Percentiles rank a stretch among this genome's conserved stretches.
Conservation (phyloP, 164 flowering plant genomes). For the Magnolia officinalis region DNA sequence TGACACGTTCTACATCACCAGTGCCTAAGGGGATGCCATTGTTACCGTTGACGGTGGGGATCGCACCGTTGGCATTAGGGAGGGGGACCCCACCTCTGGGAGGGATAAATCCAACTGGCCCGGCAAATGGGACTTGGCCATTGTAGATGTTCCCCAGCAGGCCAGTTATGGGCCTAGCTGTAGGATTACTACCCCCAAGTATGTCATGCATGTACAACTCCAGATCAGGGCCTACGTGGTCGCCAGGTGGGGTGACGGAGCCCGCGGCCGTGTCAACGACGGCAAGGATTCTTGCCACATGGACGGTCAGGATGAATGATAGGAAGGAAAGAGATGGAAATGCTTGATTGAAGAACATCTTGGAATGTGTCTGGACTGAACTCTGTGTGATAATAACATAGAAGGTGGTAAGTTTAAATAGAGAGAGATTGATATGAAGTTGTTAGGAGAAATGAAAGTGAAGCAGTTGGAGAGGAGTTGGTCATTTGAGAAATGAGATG, state of each 20-base stretch:
- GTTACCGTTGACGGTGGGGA: constrained; percentile 59
- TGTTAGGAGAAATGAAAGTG: not conserved
- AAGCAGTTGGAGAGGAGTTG: not conserved
- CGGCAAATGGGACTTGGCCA: constrained; percentile 88
- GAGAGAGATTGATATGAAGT: not conserved
- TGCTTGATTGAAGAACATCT: constrained; percentile 29
- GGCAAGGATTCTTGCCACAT: constrained; percentile 3
- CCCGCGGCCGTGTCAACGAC: constrained; percentile 20
- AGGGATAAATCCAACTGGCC: constrained; percentile 59
- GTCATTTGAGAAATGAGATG: not conserved
- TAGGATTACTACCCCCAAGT: constrained; percentile 75
- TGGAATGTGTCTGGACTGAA: not conserved
- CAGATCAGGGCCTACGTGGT: constrained; percentile 29
- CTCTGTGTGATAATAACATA: not conserved
- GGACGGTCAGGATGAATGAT: constrained; percentile 20
- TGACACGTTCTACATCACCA: too few relatives aligned
- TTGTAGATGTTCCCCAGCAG: constrained; percentile 78
- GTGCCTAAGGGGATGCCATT: constrained; percentile 77
- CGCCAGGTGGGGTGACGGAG: not conserved
- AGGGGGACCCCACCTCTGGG: constrained; percentile 60
- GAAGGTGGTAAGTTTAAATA: not conserved
- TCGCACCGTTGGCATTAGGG: constrained; percentile 75
- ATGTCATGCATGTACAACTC: constrained; percentile 88
- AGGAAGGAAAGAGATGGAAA: constrained; percentile 13
- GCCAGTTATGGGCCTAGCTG: constrained; percentile 83